These are phyloP conservation scores for Jamesozyma gamospora DNA, from an alignment of 805 yeast genomes.

Conservation along the genomic window DNA sequence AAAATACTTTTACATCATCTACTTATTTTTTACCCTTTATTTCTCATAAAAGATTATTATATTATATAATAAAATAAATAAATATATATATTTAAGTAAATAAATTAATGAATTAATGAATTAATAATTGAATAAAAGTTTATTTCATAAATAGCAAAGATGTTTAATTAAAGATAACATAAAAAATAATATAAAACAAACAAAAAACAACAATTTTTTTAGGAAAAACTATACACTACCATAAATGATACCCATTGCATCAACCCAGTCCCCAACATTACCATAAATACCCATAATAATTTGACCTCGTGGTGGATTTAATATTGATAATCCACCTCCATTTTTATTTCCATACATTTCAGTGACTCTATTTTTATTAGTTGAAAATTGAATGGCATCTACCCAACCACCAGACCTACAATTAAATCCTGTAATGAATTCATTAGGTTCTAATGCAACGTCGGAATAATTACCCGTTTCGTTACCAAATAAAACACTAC, in stretches of 20 bases:
- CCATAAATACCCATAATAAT: conserved; percentile 65
- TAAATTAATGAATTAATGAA: too few relatives aligned
- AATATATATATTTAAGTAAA: too few relatives aligned
- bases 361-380: conserved; percentile 45
- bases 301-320: conserved; percentile 57
- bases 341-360: conserved; percentile 54
- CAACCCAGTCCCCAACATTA: conserved; percentile 57
- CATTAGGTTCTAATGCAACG: conserved; percentile 46
- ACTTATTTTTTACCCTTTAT: too few relatives aligned
- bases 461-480: conserved; percentile 45
- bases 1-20: too few relatives aligned
- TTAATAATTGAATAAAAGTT: too few relatives aligned
- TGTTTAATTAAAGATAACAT: too few relatives aligned
- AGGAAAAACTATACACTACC: conserved; percentile 13
- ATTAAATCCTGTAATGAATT: conserved; percentile 47
- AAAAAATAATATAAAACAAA: too few relatives aligned
- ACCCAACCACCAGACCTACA: conserved; percentile 80
- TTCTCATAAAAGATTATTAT: too few relatives aligned
- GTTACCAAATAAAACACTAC: conserved; percentile 39
- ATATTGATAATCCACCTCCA: conserved; percentile 54
- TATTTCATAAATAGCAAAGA: too few relatives aligned
- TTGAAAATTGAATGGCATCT: conserved; percentile 71
- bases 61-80: too few relatives aligned
- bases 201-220: too few relatives aligned
- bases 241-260: conserved; percentile 63